Evolutionary conservation across 352 stramenopile genomes (phyloP).

Genomic region (Globisporangium camurandrum): DNA sequence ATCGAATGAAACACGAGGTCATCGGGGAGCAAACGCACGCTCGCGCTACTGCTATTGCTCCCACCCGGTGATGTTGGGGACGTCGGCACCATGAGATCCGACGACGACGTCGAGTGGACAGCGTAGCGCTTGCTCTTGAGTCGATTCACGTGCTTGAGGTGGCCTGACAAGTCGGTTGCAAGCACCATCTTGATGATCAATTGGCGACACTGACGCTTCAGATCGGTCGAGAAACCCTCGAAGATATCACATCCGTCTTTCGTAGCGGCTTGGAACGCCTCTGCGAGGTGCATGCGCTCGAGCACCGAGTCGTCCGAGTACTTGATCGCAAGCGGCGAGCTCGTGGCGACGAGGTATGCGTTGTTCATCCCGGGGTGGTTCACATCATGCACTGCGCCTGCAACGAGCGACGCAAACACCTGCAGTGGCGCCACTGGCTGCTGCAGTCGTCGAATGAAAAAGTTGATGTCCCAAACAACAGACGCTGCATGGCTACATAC

Average conservation of each 20-base stretch:
- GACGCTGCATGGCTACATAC: constrained; percentile 47
- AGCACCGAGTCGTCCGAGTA: constrained; percentile 93
- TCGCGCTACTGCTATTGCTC: neutral
- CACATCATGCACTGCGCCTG: constrained; percentile 89
- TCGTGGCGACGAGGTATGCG: constrained; percentile 81
- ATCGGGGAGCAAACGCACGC: constrained; percentile 18
- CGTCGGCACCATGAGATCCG: constrained; percentile 11
- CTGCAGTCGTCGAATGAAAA: constrained; percentile 45
- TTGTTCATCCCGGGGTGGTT: constrained; percentile 92
- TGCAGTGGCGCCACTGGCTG: constrained; percentile 32
- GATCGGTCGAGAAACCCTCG: constrained; percentile 39
- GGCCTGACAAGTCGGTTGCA: constrained; percentile 66
- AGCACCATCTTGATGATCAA: constrained; percentile 83
- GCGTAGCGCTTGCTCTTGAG: constrained; percentile 72
- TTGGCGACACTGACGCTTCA: constrained; percentile 43
- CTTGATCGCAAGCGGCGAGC: constrained; percentile 79
- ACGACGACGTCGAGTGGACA: constrained; percentile 24
- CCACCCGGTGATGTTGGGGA: constrained; percentile 1
- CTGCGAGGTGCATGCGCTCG: constrained; percentile 71
- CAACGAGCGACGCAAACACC: constrained; percentile 77
- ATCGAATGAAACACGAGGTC: constrained; percentile 57
- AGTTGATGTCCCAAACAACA: constrained; percentile 69
- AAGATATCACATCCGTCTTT: constrained; percentile 71
- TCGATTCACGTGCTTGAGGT: constrained; percentile 67
- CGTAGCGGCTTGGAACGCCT: constrained; percentile 56